Percentiles rank a stretch among this genome's conserved stretches.
phyloP scores from a whole-genome alignment of 1,284 basidiomycete species.

The Apiotrichum porosum region DNA sequence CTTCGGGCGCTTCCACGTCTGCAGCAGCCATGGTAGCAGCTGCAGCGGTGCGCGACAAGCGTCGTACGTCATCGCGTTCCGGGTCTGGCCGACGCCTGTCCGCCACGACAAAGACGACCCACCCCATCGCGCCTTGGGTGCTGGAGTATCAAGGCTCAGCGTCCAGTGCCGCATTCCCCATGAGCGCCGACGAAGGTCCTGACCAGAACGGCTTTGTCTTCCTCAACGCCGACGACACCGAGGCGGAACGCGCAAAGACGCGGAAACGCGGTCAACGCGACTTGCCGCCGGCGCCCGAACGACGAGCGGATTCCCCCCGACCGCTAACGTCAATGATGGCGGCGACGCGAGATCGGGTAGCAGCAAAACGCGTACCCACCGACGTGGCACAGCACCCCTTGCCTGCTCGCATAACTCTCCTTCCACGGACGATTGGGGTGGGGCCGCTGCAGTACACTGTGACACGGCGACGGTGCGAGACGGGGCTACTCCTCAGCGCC shows the following conservation, averaged over 20 bases:
- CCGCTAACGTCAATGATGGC: neutral
- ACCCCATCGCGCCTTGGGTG: no score
- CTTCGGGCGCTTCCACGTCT: no score
- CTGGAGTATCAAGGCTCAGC: conserved; percentile 33
- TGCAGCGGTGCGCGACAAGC: no score
- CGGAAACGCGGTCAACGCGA: no score
- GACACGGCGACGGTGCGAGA: conserved; percentile 37
- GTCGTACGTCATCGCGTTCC: no score
- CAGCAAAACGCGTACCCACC: conserved; percentile 1
- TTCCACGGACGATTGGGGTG: conserved; percentile 16
- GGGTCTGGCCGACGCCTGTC: no score
- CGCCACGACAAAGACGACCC: no score
- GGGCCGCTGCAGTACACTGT: conserved; percentile 16
- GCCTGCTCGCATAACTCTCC: conserved; percentile 18
- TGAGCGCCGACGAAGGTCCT: conserved; percentile 21
- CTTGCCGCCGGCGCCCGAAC: neutral
- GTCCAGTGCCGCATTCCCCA: conserved; percentile 21
- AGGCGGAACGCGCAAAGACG: conserved; percentile 14
- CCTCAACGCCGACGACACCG: conserved; percentile 7
- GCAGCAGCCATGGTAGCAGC: no score
- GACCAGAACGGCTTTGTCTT: conserved; percentile 25
- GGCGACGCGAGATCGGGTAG: neutral
- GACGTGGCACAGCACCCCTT: conserved; percentile 19
- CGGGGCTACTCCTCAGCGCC: conserved; percentile 32
- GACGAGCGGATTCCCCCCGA: conserved; percentile 1